phyloP scores from a whole-genome alignment of 176 grass and related monocot genomes.

The Panicum miliaceum region DNA sequence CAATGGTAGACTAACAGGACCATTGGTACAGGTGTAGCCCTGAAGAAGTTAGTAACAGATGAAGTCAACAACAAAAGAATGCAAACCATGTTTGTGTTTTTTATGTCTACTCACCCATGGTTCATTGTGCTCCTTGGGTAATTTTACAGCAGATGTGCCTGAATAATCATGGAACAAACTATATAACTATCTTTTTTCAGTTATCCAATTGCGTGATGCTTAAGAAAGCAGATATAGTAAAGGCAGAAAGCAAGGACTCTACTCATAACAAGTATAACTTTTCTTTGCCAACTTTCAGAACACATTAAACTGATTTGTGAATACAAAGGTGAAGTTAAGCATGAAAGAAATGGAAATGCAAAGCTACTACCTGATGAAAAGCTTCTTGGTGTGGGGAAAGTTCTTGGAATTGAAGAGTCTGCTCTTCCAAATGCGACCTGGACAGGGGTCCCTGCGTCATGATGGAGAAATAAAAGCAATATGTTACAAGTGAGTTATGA shows the following conservation, averaged over 20 bases:
- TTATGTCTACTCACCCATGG: conserved; percentile 46
- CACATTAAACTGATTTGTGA: background rate
- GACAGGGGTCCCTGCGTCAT: conserved; percentile 23
- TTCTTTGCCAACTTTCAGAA: conserved; percentile 19
- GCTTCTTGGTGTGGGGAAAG: conserved; percentile 29
- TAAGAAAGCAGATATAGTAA: conserved; percentile 23
- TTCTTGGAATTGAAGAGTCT: conserved; percentile 42
- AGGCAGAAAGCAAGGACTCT: background rate
- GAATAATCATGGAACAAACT: conserved; percentile 15
- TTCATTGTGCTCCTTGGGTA: conserved; percentile 34
- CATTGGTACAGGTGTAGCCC: conserved; percentile 49
- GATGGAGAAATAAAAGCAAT: background rate
- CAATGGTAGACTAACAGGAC: conserved; percentile 59
- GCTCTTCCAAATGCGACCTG: conserved; percentile 59
- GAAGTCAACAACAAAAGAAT: background rate
- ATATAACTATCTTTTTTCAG: conserved; percentile 4
- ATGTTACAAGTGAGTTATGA: background rate
- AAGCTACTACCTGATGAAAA: conserved; percentile 32
- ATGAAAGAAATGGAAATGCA: conserved; percentile 25
- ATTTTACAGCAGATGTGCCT: conserved; percentile 35
- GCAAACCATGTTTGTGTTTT: background rate
- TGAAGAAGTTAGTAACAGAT: conserved; percentile 23
- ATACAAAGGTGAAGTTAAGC: conserved; percentile 6
- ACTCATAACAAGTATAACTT: background rate
- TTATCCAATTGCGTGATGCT: background rate